These are phyloP conservation scores for Ligustrum vulgare DNA, from an alignment of 257 asterid genomes.

Conservation along the genomic window DNA sequence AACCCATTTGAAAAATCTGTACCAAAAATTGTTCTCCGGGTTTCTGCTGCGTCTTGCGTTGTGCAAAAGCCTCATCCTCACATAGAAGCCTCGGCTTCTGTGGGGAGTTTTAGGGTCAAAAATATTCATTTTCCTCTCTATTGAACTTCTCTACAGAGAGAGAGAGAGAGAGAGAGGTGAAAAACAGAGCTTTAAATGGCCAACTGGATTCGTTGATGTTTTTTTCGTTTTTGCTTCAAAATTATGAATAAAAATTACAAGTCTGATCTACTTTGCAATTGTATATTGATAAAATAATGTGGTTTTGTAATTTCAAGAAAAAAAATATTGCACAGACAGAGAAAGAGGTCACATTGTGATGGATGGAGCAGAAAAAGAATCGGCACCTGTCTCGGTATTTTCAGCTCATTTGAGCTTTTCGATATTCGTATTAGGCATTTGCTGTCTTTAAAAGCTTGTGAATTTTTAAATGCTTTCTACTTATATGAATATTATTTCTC, in stretches of 20 bases:
- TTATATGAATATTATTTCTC: no score
- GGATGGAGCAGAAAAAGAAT: slow-evolving; percentile 59
- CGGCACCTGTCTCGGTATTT: slow-evolving; percentile 42
- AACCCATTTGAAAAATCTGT: slow-evolving; percentile 63
- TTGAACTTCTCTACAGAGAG: slow-evolving; percentile 28
- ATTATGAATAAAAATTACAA: background rate
- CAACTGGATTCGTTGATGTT: slow-evolving; percentile 40
- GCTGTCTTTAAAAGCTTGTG: background rate
- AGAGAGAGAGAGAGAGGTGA: slow-evolving; percentile 7
- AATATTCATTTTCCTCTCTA: slow-evolving; percentile 34
- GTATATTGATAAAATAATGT: slow-evolving; percentile 6
- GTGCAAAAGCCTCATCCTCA: slow-evolving; percentile 63
- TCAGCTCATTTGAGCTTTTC: slow-evolving; percentile 15
- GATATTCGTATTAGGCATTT: background rate
- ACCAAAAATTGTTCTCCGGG: slow-evolving; percentile 36
- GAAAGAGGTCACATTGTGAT: slow-evolving; percentile 35
- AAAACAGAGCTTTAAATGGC: slow-evolving; percentile 36
- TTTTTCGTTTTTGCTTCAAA: slow-evolving; percentile 50
- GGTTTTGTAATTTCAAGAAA: slow-evolving; percentile 21
- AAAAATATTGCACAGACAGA: slow-evolving; percentile 24
- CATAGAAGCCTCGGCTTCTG: slow-evolving; percentile 60
- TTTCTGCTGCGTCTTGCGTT: slow-evolving; percentile 29
- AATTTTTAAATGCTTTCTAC: no score
- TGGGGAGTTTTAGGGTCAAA: slow-evolving; percentile 33
- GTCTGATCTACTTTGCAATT: slow-evolving; percentile 11